Evolutionary conservation across 2,329 filamentous ascomycete genomes (phyloP), one percentile per base, ranked within the genome.

Genomic region (Polytolypa hystricis): DNA sequence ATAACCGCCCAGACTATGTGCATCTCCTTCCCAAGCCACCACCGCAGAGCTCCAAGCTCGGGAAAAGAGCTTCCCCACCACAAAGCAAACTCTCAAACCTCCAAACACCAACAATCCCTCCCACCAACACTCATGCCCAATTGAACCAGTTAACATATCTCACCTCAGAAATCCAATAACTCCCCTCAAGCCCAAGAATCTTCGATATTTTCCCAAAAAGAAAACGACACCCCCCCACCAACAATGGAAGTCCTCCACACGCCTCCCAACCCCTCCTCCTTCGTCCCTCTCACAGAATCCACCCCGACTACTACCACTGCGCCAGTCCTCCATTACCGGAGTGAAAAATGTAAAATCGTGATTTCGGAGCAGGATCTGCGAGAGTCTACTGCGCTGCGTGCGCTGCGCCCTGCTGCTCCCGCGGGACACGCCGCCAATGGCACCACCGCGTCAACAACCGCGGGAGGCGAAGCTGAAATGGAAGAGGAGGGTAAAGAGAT

Each of bases 221-320:
- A n/a, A 25, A 25, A 25, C n/a, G 7, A 25, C 7, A 25, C n/a
- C 21, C 7, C n/a, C 7, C 21, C 21, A 7, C 7, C n/a, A 25
- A 33, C 25, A 37, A 68, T 69, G 65, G 65, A 69, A 50, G 40
- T 56, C 29, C 53, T 67, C 17, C 53, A 46, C 35, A 48, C 52
- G 18, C 41, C 58, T 17, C 65, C 65, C 8, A 52, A 57, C 25
- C 35, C 55, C 19, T 56, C 58, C 12, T 54, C 60, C 17, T 68
- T 65, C 45, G 53, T 61, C 25, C 55, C 63, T 11, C 52, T 69
- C 29, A 54, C 57, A 8, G 57, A 64, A 38, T 64, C 67, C 49
- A 65, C 68, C 42, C 65, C 65, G 30, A 57, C 57, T 35, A 69
- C 65, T 7, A 65, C 65, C 10, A 53, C 54, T 31, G 67, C 65